phyloP scores from a whole-genome alignment of 805 yeast genomes.

The Candida insectalens region DNA sequence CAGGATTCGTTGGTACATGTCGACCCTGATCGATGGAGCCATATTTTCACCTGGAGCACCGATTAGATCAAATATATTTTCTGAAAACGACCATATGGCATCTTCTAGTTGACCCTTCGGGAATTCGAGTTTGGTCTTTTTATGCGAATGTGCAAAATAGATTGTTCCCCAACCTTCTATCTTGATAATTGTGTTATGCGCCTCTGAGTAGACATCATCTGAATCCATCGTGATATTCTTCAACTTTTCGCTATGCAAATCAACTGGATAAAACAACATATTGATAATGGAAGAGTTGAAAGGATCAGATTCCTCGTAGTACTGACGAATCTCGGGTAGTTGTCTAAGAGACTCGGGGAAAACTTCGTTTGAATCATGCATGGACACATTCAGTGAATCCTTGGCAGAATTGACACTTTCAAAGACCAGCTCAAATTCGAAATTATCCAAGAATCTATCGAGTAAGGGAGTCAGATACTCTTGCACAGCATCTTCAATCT shows the following conservation, averaged over 20 bases:
- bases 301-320: constrained; percentile 8
- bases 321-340: constrained; percentile 13
- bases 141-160: constrained; percentile 16
- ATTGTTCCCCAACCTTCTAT: constrained; percentile 18
- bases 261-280: constrained; percentile 18
- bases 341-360: constrained; percentile 16
- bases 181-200: constrained; percentile 12
- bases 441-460: constrained; percentile 2
- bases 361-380: constrained; percentile 1
- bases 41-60: constrained; percentile 15
- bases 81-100: constrained; percentile 17
- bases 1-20: constrained; percentile 13
- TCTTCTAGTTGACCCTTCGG: constrained; percentile 8
- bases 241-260: constrained; percentile 12
- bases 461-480: constrained; percentile 4
- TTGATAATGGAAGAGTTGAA: constrained; percentile 4
- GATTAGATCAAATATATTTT: constrained; percentile 10
- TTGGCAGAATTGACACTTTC: not conserved
- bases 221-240: constrained; percentile 9
- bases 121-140: not conserved
- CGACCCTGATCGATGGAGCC: constrained; percentile 15
- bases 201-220: constrained; percentile 7
- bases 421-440: constrained; percentile 1
- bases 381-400: not conserved
- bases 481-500: constrained; percentile 11